Evolutionary conservation across 257 asterid genomes (phyloP).

Genomic region (Fraxinus quadrangulata): DNA sequence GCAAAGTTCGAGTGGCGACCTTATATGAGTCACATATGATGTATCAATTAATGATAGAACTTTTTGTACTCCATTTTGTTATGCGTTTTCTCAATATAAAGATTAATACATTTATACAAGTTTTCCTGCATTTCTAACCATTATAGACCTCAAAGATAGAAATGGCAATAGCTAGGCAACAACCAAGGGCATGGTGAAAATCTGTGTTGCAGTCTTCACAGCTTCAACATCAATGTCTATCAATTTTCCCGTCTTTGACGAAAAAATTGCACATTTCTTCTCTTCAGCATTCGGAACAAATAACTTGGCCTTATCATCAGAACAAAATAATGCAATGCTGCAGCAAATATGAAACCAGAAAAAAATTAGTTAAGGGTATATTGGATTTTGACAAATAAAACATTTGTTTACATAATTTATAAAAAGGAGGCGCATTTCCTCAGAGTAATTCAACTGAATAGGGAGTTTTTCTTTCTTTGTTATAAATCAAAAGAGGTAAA

Average conservation of each 20-base stretch:
- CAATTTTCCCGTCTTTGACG: slow-evolving; percentile 77
- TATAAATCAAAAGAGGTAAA: slow-evolving; percentile 4
- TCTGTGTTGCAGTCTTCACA: slow-evolving; percentile 61
- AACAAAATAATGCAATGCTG: slow-evolving; percentile 75
- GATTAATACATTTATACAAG: not conserved
- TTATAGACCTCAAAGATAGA: not conserved
- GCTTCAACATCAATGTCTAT: slow-evolving; percentile 72
- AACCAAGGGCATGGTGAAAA: slow-evolving; percentile 67
- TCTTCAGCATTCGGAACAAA: slow-evolving; percentile 69
- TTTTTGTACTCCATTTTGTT: not conserved
- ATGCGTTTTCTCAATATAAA: not conserved
- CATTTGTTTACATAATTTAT: not conserved
- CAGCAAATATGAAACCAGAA: slow-evolving; percentile 12
- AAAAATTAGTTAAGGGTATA: not conserved
- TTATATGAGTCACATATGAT: too few relatives aligned
- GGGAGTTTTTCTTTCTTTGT: not conserved
- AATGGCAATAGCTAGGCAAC: slow-evolving; percentile 33
- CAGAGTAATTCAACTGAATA: not conserved
- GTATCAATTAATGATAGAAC: not conserved
- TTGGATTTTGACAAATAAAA: not conserved
- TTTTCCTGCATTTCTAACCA: not conserved
- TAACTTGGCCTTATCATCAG: slow-evolving; percentile 60
- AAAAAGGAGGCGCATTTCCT: not conserved
- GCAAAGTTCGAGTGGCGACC: too few relatives aligned
- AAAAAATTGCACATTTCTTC: slow-evolving; percentile 64